These are phyloP conservation scores for Cicer pinnatifidum DNA, from an alignment of 306 rosid species.

Conservation along the genomic window DNA sequence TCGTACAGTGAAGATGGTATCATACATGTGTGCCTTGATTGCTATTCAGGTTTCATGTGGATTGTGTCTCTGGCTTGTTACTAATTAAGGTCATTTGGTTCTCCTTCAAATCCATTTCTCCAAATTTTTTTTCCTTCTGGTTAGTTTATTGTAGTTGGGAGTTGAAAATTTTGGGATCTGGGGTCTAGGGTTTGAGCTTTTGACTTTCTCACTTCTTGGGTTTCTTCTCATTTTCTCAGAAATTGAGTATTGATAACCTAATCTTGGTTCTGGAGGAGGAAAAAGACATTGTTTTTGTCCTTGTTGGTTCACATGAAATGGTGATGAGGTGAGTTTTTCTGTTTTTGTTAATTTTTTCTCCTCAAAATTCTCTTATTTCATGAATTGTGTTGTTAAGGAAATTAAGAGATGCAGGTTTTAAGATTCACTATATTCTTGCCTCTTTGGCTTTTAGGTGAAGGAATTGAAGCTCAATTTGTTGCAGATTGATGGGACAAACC, in stretches of 20 bases:
- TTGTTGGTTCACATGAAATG: conserved; percentile 37
- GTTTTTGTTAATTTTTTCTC: neutral
- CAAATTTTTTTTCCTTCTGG: neutral
- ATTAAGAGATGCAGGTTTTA: conserved; percentile 37
- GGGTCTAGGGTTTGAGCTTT: conserved; percentile 60
- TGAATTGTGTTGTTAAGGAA: conserved; percentile 42
- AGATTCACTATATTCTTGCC: conserved; percentile 26
- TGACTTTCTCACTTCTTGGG: conserved; percentile 49
- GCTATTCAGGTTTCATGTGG: conserved; percentile 53
- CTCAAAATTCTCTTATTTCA: conserved; percentile 3
- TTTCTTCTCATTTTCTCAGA: conserved; percentile 41
- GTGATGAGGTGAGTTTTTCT: conserved; percentile 15
- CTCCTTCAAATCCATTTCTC: conserved; percentile 37
- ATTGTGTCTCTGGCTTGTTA: conserved; percentile 45
- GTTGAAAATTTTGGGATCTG: conserved; percentile 72
- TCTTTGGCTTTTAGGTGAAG: conserved; percentile 36
- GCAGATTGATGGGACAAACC: conserved; percentile 49
- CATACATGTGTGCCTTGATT: conserved; percentile 50
- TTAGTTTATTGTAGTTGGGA: conserved; percentile 37
- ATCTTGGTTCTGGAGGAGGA: conserved; percentile 29
- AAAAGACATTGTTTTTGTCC: neutral
- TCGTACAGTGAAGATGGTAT: conserved; percentile 33
- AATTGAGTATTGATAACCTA: conserved; percentile 32
- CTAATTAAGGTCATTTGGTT: conserved; percentile 42
- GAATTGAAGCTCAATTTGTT: conserved; percentile 21